Percentiles rank a stretch among this genome's conserved stretches.
Evolutionary conservation across 148 eudicot species (phyloP).

Genomic region (Talinum fruticosum): DNA sequence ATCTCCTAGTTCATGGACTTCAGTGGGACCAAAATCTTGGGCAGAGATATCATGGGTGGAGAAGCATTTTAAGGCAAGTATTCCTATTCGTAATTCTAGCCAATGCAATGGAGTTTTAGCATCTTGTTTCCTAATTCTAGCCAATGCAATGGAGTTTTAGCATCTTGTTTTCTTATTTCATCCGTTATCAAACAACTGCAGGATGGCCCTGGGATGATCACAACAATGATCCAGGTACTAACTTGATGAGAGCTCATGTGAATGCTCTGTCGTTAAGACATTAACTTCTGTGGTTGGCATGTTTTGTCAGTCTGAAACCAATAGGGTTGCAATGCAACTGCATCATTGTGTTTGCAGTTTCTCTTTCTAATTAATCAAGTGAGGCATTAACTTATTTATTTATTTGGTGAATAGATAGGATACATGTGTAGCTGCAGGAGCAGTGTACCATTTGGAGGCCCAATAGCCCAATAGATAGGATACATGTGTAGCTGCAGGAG

Average conservation of each 20-base stretch:
- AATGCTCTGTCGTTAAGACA: not conserved
- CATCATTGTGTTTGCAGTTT: not conserved
- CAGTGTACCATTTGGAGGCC: not conserved
- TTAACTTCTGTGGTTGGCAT: not conserved
- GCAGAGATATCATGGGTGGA: slow-evolving; percentile 56
- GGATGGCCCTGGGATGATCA: slow-evolving; percentile 66
- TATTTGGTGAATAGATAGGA: not conserved
- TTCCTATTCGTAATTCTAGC: not conserved
- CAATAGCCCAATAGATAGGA: not conserved
- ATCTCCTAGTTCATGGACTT: slow-evolving; percentile 57
- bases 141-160: not conserved
- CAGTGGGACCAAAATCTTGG: slow-evolving; percentile 53
- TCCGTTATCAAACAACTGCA: slow-evolving; percentile 27
- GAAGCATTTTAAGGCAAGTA: slow-evolving; percentile 54
- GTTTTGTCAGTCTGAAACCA: not conserved
- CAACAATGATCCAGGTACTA: slow-evolving; percentile 62
- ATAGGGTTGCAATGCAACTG: not conserved
- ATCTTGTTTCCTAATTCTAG: not conserved
- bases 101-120: not conserved
- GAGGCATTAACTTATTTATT: not conserved
- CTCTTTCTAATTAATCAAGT: not conserved
- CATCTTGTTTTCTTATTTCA: slow-evolving; percentile 16
- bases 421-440: not conserved
- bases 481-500: not conserved
- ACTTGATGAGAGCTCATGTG: not conserved